A percentile compares a stretch with the other conserved stretches of the same genome.
phyloP scores from a whole-genome alignment of 1,284 basidiomycete genomes.

The Cystobasidium slooffiae region DNA sequence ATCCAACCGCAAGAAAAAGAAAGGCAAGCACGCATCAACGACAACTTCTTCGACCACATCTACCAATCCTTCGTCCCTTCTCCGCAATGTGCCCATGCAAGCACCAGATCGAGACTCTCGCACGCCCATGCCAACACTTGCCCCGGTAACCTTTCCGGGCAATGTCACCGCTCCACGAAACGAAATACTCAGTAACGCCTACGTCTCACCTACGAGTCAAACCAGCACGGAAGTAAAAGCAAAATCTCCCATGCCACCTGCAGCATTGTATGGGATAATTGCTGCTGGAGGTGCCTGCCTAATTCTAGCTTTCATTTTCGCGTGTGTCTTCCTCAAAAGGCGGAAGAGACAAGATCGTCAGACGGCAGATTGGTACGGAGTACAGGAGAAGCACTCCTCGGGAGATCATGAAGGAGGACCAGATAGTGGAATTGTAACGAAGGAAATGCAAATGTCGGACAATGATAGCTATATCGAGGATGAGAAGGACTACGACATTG shows the following conservation, averaged over 20 bases:
- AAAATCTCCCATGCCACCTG: background rate
- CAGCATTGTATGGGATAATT: slow-evolving; percentile 24
- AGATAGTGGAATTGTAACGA: background rate
- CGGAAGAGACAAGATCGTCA: background rate
- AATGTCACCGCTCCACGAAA: background rate
- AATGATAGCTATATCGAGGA: slow-evolving; percentile 6
- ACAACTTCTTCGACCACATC: background rate
- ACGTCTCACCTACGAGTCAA: background rate
- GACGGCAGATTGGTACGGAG: slow-evolving; percentile 13
- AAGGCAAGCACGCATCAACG: background rate
- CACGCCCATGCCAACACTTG: background rate
- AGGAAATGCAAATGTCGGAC: background rate
- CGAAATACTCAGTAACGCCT: background rate
- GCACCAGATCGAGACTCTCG: background rate
- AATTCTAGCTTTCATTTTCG: background rate
- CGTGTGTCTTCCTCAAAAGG: background rate
- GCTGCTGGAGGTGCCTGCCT: slow-evolving; percentile 6
- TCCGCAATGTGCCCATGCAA: background rate
- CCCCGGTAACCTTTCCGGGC: background rate
- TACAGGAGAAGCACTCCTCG: background rate
- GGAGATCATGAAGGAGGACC: background rate
- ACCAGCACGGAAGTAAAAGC: background rate
- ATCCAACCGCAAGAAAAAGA: background rate
- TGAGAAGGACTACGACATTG: background rate
- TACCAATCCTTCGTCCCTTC: background rate